These are phyloP conservation scores for Yamadazyma songkhlaensis DNA, from an alignment of 1,139 yeast genomes.

Conservation along the genomic window DNA sequence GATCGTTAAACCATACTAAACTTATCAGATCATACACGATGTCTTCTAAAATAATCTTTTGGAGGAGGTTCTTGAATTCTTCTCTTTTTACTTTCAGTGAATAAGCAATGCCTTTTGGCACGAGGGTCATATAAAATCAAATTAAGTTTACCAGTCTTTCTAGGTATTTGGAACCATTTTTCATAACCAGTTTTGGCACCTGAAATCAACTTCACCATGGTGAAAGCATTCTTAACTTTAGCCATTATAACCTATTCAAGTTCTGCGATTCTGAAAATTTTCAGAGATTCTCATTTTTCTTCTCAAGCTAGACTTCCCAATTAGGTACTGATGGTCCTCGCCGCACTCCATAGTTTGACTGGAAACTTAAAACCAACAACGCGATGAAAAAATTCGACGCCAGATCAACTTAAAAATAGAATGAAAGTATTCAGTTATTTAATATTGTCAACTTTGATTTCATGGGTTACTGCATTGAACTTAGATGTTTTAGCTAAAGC, in stretches of 20 bases:
- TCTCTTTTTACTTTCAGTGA: slow-evolving; percentile 85
- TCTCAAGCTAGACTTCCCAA: slow-evolving; percentile 16
- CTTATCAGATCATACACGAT: slow-evolving; percentile 13
- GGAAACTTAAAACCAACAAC: background rate
- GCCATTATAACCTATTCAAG: slow-evolving; percentile 27
- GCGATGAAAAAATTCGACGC: slow-evolving; percentile 5
- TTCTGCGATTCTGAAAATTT: slow-evolving; percentile 3
- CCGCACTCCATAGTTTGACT: background rate
- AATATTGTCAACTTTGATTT: slow-evolving; percentile 17
- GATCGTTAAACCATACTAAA: too few relatives aligned
- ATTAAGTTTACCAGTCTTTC: slow-evolving; percentile 74
- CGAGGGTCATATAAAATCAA: slow-evolving; percentile 89
- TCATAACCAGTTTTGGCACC: slow-evolving; percentile 86
- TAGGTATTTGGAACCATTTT: slow-evolving; percentile 76
- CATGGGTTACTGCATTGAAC: slow-evolving; percentile 31
- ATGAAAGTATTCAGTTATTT: slow-evolving; percentile 4
- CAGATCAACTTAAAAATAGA: slow-evolving; percentile 1
- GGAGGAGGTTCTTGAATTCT: slow-evolving; percentile 64
- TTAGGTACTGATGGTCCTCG: slow-evolving; percentile 9
- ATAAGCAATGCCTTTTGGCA: slow-evolving; percentile 72
- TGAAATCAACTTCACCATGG: slow-evolving; percentile 61
- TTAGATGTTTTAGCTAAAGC: slow-evolving; percentile 38
- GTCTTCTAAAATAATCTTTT: slow-evolving; percentile 58
- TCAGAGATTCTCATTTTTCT: slow-evolving; percentile 1
- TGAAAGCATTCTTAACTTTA: slow-evolving; percentile 41